A percentile compares a stretch with the other conserved stretches of the same genome.
phyloP scores from a whole-genome alignment of 176 grass and related monocot species.

The Poa pratensis region DNA sequence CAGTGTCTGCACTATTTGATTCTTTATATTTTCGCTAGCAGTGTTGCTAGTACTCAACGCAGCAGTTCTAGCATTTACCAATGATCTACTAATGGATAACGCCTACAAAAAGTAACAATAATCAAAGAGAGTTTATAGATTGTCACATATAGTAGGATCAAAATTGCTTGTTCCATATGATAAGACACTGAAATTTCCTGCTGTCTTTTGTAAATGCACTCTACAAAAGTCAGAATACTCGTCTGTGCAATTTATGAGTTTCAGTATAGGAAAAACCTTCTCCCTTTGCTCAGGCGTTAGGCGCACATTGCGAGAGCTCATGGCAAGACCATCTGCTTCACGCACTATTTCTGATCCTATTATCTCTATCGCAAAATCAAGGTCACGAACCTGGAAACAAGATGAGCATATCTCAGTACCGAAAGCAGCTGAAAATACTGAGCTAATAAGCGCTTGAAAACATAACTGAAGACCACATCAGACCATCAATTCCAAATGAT shows the following conservation, averaged over 20 bases:
- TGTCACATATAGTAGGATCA: background rate
- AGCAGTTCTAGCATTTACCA: slow-evolving; percentile 67
- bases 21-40: slow-evolving; percentile 62
- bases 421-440: background rate
- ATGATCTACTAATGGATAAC: slow-evolving; percentile 73
- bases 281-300: slow-evolving; percentile 60
- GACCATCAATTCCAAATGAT: background rate
- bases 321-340: slow-evolving; percentile 93
- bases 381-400: slow-evolving; percentile 78
- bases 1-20: slow-evolving; percentile 56
- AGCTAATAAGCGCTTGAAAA: background rate
- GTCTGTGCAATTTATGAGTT: background rate
- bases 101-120: slow-evolving; percentile 50
- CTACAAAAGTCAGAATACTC: background rate
- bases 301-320: slow-evolving; percentile 94
- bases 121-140: background rate
- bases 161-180: background rate
- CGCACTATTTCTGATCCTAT: slow-evolving; percentile 87
- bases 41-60: slow-evolving; percentile 55
- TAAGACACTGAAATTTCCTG: background rate
- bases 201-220: background rate
- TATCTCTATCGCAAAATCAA: slow-evolving; percentile 84
- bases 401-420: slow-evolving; percentile 21
- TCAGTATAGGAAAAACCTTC: slow-evolving; percentile 57
- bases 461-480: background rate